Base-by-base conservation (phyloP, 225 moss, liverwort and hornwort genomes). In the Marchantia paleacea region DNA sequence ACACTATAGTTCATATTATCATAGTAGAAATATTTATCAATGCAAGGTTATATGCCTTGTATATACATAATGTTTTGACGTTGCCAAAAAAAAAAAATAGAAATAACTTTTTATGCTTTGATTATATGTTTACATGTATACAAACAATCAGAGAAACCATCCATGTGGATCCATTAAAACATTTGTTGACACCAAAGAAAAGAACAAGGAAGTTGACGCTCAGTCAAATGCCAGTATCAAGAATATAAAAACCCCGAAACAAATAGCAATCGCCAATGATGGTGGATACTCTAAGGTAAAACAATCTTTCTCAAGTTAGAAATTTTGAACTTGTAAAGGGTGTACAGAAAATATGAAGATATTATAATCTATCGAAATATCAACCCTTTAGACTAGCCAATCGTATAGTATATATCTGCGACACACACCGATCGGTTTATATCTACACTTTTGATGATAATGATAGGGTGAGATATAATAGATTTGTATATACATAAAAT, bases 131-230 rank as follows among this genome's bases (percentile, higher is more conserved):
- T 11, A 3, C 75, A 31, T 16, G 9, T 60, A 2, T 60, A 22
- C 31, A 60, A 47, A 26, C 26, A 25, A 26, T 29, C 15, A 24
- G 55, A 86, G 83, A 31, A 75, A 81, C 3, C 53, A 25, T 13
- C 8, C 29, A 28, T 52, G 78, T 70, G 80, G 83, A 78, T 77
- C 54, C 7, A 51, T 11, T 8, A 54, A 74, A 24, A 29, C 5
- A 52, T 0, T 26, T 28, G 53, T 81, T 64, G 78, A 83, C 10
- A 30, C 50, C n/a, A 75, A 86, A 75, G 69, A 80, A 10, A 30
- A 7, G 12, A 58, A 78, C 53, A 57, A 58, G 20, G 60, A 76
- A 16, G 1, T 76, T 58, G 58, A 47, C 19, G 75, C 75, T 7
- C 58, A 31, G 60, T 10, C 20, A 60, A 19, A 29, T 57, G 58